Evolutionary conservation across 2,329 filamentous ascomycete species (phyloP).

Genomic region (Fusarium napiforme): DNA sequence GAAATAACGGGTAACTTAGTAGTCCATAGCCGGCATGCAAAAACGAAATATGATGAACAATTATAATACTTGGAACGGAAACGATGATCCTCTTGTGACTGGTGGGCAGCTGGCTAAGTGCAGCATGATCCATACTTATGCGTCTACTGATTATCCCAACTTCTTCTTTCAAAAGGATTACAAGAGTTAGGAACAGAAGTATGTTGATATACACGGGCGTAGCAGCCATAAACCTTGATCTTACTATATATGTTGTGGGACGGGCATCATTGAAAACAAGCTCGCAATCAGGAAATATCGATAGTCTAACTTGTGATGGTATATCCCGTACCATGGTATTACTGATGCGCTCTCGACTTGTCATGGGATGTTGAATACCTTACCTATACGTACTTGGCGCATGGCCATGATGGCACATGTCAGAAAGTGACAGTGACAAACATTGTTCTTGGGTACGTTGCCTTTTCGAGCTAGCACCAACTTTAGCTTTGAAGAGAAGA

Average conservation of each 20-base stretch:
- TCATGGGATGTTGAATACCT: neutral
- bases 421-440: constrained; percentile 11
- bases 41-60: constrained; percentile 6
- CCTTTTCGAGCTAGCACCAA: neutral
- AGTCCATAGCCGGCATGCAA: constrained; percentile 12
- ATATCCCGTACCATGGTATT: neutral
- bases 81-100: neutral
- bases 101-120: neutral
- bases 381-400: neutral
- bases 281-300: neutral
- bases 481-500: neutral
- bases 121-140: neutral
- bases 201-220: neutral
- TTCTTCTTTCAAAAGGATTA: neutral
- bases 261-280: neutral
- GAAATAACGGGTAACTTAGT: constrained; percentile 2
- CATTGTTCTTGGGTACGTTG: neutral
- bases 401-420: constrained; percentile 23
- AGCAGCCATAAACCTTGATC: neutral
- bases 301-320: neutral
- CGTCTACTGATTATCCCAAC: neutral
- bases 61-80: neutral
- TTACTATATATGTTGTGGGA: neutral
- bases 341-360: neutral
- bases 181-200: neutral